These are phyloP conservation scores for Actinomortierella ambigua DNA, from an alignment of 371 early-diverging fungal genomes.

Conservation along the genomic window DNA sequence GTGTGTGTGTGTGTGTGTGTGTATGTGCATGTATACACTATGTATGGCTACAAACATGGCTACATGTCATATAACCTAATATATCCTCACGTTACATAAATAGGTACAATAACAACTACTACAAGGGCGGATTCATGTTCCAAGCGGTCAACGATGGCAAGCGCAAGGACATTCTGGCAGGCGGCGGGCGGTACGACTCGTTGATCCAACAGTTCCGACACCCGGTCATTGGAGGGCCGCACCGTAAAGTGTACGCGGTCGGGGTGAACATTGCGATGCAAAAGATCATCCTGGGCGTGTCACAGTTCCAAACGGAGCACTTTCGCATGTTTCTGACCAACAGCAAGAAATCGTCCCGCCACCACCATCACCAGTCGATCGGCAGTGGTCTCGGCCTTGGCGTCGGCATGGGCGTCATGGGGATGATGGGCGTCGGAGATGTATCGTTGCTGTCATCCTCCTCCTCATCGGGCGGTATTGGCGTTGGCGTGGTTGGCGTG, in stretches of 20 bases:
- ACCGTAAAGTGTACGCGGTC: slow-evolving; percentile 63
- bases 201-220: slow-evolving; percentile 63
- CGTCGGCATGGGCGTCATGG: slow-evolving; percentile 1
- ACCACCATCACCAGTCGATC: not conserved
- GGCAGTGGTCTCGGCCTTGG: slow-evolving; percentile 1
- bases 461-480: too few relatives aligned
- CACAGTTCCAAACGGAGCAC: slow-evolving; percentile 70
- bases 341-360: slow-evolving; percentile 39
- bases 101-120: slow-evolving; percentile 78
- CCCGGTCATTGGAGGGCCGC: slow-evolving; percentile 50
- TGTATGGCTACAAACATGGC: not conserved
- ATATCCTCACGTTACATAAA: not conserved
- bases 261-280: slow-evolving; percentile 85
- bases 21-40: not conserved
- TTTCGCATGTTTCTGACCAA: slow-evolving; percentile 59
- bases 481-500: too few relatives aligned
- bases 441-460: too few relatives aligned
- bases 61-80: not conserved
- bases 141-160: slow-evolving; percentile 69
- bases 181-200: slow-evolving; percentile 86
- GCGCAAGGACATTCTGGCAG: slow-evolving; percentile 79
- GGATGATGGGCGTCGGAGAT: too few relatives aligned
- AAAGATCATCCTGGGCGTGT: slow-evolving; percentile 70
- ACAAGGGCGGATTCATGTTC: slow-evolving; percentile 76
- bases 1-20: not conserved